These are phyloP conservation scores for Aspergillus costaricaensis DNA, from an alignment of 2,329 filamentous ascomycete genomes.

Conservation along the genomic window DNA sequence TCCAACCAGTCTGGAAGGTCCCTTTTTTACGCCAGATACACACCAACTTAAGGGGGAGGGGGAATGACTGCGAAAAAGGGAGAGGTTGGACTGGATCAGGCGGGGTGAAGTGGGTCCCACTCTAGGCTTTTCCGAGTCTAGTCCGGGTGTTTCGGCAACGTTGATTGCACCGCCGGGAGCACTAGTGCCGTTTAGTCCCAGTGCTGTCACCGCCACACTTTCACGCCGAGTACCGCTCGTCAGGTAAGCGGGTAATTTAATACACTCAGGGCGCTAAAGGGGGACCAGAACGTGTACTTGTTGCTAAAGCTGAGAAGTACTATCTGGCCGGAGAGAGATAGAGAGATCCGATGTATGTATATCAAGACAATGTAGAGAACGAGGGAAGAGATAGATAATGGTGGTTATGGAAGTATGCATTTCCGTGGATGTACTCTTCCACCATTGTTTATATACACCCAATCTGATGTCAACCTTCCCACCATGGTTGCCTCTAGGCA, in stretches of 20 bases:
- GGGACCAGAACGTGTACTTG: neutral
- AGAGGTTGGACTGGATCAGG: slow-evolving; percentile 2
- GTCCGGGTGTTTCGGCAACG: slow-evolving; percentile 23
- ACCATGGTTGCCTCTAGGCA: slow-evolving; percentile 19
- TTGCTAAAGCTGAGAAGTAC: no score
- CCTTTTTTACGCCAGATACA: neutral
- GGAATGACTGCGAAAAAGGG: slow-evolving; percentile 12
- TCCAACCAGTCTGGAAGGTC: neutral
- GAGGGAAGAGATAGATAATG: neutral
- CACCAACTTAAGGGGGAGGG: slow-evolving; percentile 2
- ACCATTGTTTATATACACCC: neutral
- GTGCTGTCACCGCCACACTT: slow-evolving; percentile 24
- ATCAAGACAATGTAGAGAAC: no score
- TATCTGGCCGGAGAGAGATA: neutral
- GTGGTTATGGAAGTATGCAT: neutral
- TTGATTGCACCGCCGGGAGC: slow-evolving; percentile 21
- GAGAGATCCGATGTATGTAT: neutral
- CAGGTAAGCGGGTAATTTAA: neutral
- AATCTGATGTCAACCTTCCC: neutral
- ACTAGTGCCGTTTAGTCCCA: slow-evolving; percentile 18
- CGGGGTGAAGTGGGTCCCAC: neutral
- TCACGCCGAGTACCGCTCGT: neutral
- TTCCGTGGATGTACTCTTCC: neutral
- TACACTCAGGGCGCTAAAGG: neutral
- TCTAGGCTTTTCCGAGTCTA: slow-evolving; percentile 1